These are phyloP conservation scores for Zanthoxylum bungeanum DNA, from an alignment of 345 rosid genomes.

Conservation along the genomic window DNA sequence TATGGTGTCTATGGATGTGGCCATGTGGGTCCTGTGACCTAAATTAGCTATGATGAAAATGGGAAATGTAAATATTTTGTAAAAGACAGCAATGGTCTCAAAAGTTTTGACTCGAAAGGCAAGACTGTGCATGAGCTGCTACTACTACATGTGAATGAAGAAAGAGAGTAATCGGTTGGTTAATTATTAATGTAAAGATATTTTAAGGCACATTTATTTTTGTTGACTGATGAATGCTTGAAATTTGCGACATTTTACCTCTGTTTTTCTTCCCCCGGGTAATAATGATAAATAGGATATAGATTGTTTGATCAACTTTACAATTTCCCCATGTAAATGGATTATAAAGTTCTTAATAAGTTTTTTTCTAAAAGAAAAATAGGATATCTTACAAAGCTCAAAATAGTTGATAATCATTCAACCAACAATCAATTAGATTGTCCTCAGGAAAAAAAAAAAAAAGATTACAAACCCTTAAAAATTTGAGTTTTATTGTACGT, in stretches of 20 bases:
- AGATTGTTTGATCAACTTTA: neutral
- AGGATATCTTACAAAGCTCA: neutral
- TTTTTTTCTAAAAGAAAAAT: too few species aligned
- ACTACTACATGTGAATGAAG: neutral
- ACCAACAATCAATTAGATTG: neutral
- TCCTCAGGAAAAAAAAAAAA: too few species aligned
- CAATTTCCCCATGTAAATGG: too few species aligned
- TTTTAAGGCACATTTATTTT: neutral
- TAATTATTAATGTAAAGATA: neutral
- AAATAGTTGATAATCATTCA: neutral
- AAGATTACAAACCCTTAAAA: too few species aligned
- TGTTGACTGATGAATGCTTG: neutral
- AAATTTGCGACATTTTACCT: too few species aligned
- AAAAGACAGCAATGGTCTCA: neutral
- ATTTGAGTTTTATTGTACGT: too few species aligned
- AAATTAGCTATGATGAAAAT: neutral
- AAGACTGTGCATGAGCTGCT: neutral
- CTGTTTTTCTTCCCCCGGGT: neutral
- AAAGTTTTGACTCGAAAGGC: neutral
- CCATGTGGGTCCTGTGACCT: neutral
- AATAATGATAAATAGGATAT: neutral
- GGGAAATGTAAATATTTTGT: neutral
- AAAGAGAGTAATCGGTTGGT: neutral
- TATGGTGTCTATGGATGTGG: neutral
- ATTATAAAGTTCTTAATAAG: too few species aligned